Base-by-base conservation (phyloP, 257 asterid species). In the Cruciata laevipes region DNA sequence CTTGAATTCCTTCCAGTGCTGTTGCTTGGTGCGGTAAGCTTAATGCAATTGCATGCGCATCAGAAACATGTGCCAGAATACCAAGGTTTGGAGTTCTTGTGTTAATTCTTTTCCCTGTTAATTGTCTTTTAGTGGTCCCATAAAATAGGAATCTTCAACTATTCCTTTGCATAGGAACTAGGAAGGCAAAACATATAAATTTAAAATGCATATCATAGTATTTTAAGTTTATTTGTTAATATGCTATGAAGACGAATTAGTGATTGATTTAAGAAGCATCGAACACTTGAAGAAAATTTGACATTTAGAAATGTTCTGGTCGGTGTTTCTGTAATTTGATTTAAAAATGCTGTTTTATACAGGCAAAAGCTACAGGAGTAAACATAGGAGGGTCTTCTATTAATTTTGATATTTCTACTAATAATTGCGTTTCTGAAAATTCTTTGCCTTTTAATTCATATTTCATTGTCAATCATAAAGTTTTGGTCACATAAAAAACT, bases 11-110 rank as follows among this genome's bases (percentile, higher is more conserved):
- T 77, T 76, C 79, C 83, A 94, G 99, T 84, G 95, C 91, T 69
- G 95, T 88, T 79, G 96, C 99, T 61, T 94, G 99, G 99, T 94
- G 99, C 53, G 96, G 96, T 68, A 94, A 90, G 85, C 81, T 94
- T 78, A 94, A 94, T 79, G 87, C 93, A 55, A 83, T 94, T 71
- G 99, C 99, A 59, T 90, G 97, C 82, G 97, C 99, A 30, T 86
- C 99, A 25, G 99, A 94, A 84, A 94, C 99, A 16, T 94, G 99
- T 82, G 97, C 99, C 18, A 82, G 97, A 77, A 90, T 90, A 68
- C 99, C 99, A 31, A 94, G 99, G 99, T 94, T 73, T 24, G 42
- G 6, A n/a, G 13, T 25, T 58, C 66, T 59, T 69, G 59, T 37
- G 65, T 62, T 24, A 17, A 47, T 25, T 57, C 1, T 12, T 3